Evolutionary conservation across 306 rosid genomes (phyloP).

Genomic region (Quillaja saponaria): DNA sequence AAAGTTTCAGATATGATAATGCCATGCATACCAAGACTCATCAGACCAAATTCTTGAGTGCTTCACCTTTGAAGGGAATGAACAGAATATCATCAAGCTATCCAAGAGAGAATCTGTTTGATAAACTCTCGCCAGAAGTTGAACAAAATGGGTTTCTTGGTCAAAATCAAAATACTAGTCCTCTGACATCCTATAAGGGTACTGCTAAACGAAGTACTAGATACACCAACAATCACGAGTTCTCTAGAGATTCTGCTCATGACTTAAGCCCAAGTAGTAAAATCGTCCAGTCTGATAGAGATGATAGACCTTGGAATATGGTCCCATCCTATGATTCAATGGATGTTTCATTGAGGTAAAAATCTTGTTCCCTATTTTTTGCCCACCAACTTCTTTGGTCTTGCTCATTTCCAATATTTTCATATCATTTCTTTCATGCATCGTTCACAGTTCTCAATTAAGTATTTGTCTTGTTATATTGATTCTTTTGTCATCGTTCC

Average conservation of each 20-base stretch:
- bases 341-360: slow-evolving; percentile 69
- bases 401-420: background rate
- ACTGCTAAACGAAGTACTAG: slow-evolving; percentile 41
- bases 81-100: slow-evolving; percentile 41
- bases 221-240: slow-evolving; percentile 38
- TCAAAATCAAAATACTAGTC: slow-evolving; percentile 44
- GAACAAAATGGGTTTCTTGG: slow-evolving; percentile 42
- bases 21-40: slow-evolving; percentile 39
- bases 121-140: slow-evolving; percentile 44
- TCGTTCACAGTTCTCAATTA: background rate
- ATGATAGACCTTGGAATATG: slow-evolving; percentile 45
- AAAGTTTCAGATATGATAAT: slow-evolving; percentile 49
- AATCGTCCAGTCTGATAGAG: slow-evolving; percentile 44
- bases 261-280: slow-evolving; percentile 41
- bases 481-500: too few relatives aligned
- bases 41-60: slow-evolving; percentile 39
- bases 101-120: slow-evolving; percentile 37
- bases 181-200: slow-evolving; percentile 38
- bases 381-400: background rate
- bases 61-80: slow-evolving; percentile 45
- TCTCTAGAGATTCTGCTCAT: slow-evolving; percentile 40
- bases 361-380: slow-evolving; percentile 16
- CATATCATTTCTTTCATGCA: background rate
- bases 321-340: slow-evolving; percentile 53
- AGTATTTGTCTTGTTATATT: background rate